Evolutionary conservation across 2,329 filamentous ascomycete genomes (phyloP).

Genomic region (Monilinia fructigena): DNA sequence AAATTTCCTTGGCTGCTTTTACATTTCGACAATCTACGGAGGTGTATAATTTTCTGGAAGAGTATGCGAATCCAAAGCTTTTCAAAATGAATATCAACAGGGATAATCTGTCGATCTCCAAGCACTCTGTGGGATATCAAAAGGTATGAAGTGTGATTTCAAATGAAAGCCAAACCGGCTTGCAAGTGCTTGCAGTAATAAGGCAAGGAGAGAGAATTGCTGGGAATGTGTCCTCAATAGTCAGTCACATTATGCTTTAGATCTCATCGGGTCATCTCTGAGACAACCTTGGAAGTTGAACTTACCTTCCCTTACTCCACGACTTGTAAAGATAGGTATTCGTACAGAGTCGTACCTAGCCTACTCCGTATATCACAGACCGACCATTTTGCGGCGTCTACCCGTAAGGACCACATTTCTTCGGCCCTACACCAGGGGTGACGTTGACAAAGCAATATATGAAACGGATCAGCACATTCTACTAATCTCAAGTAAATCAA

Average conservation of each 20-base stretch:
- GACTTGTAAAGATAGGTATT: too few species aligned
- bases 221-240: background rate
- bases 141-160: background rate
- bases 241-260: background rate
- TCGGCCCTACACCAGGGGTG: slow-evolving; percentile 6
- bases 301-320: too few species aligned
- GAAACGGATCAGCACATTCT: slow-evolving; percentile 21
- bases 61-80: background rate
- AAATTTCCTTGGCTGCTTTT: background rate
- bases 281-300: background rate
- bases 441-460: slow-evolving; percentile 9
- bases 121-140: background rate
- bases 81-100: slow-evolving; percentile 20
- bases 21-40: slow-evolving; percentile 2
- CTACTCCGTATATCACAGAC: background rate
- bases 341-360: background rate
- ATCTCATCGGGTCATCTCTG: slow-evolving; percentile 8
- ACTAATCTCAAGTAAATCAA: slow-evolving; percentile 14
- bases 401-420: slow-evolving; percentile 17
- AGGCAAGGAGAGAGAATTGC: background rate
- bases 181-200: background rate
- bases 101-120: slow-evolving; percentile 10
- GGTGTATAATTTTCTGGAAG: slow-evolving; percentile 14
- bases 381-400: slow-evolving; percentile 14
- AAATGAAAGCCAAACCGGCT: slow-evolving; percentile 1